Conservation (phyloP, 2,329 filamentous ascomycete genomes). For the Alternaria sp. region DNA sequence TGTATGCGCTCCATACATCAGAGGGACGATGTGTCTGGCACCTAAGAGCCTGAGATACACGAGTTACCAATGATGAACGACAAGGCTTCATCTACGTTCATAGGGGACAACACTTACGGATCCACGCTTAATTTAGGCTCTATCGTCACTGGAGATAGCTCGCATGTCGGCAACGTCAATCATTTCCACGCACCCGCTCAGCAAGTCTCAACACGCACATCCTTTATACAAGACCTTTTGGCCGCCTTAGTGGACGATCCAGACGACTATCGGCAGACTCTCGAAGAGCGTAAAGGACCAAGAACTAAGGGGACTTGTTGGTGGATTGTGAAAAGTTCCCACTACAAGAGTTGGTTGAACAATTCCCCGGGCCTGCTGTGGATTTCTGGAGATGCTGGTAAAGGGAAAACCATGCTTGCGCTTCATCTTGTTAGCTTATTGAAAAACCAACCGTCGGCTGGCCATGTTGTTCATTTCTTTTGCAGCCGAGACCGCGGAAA, state of each 20-base stretch:
- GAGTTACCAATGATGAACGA: not conserved
- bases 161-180: not conserved
- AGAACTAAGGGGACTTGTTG: too few relatives aligned
- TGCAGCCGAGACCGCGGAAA: not conserved
- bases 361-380: not conserved
- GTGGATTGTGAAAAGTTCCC: too few relatives aligned
- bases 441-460: fast-evolving
- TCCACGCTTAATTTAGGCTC: not conserved
- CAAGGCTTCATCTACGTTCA: not conserved
- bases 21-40: too few relatives aligned
- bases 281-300: not conserved
- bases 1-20: too few relatives aligned
- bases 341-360: too few relatives aligned
- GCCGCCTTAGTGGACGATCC: not conserved
- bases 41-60: too few relatives aligned
- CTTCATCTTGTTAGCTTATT: not conserved
- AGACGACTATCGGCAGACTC: not conserved
- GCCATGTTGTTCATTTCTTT: not conserved
- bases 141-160: not conserved
- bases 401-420: not conserved
- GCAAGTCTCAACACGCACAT: too few relatives aligned
- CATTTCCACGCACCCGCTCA: not conserved
- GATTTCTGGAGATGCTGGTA: not conserved
- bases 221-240: not conserved
- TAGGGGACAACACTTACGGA: not conserved